Percentiles rank a stretch among this genome's conserved stretches.
Conservation (phyloP, 345 rosid genomes). For the Euphorbia peplus region DNA sequence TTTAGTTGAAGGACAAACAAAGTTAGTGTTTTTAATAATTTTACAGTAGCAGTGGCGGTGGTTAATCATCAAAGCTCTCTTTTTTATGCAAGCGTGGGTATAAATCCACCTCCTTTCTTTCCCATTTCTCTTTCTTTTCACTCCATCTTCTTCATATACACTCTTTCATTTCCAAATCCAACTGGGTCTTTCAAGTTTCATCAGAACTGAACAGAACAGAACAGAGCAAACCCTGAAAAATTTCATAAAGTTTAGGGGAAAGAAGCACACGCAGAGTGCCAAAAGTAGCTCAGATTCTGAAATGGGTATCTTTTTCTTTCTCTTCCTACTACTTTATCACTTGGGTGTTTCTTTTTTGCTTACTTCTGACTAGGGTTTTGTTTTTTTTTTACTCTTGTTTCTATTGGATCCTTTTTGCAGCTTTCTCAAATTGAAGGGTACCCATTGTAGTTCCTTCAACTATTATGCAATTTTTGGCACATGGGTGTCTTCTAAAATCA, state of each 20-base stretch:
- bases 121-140: constrained; percentile 29
- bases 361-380: constrained; percentile 70
- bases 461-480: constrained; percentile 18
- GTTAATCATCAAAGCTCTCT: constrained; percentile 89
- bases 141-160: constrained; percentile 28
- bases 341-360: constrained; percentile 32
- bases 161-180: constrained; percentile 18
- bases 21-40: constrained; percentile 29
- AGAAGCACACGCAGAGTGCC: constrained; percentile 37
- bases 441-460: constrained; percentile 24
- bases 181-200: no score
- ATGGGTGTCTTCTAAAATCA: constrained; percentile 19
- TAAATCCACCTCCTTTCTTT: constrained; percentile 70
- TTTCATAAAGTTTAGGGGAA: constrained; percentile 41
- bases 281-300: constrained; percentile 75
- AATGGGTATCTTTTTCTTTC: constrained; percentile 78
- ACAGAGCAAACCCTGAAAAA: constrained; percentile 29
- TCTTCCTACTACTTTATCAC: constrained; percentile 48
- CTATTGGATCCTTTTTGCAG: constrained; percentile 28
- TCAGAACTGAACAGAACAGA: constrained; percentile 17
- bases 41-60: constrained; percentile 76
- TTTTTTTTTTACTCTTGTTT: constrained; percentile 44
- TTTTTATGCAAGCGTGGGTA: constrained; percentile 99
- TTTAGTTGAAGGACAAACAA: not conserved
- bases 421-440: constrained; percentile 32